Percentiles rank a stretch among this genome's conserved stretches.
These are phyloP conservation scores for Fallopia convolvulus DNA, from an alignment of 148 eudicot species.

Conservation along the genomic window DNA sequence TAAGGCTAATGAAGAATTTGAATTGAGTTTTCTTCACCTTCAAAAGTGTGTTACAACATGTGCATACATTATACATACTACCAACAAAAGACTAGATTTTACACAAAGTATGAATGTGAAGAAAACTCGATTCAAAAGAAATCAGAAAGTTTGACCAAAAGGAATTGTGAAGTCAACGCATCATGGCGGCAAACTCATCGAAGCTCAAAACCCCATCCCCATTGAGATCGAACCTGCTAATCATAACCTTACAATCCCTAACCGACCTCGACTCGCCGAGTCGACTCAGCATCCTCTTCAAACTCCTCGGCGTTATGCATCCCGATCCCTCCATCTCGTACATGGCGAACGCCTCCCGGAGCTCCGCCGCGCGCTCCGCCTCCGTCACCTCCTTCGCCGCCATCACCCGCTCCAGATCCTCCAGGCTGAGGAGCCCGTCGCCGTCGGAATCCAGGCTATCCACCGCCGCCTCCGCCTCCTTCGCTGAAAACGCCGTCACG, in stretches of 20 bases:
- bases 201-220: conserved; percentile 29
- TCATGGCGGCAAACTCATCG: conserved; percentile 29
- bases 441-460: conserved; percentile 30
- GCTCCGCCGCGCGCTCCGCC: conserved; percentile 26
- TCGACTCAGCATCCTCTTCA: conserved; percentile 27
- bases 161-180: conserved; percentile 8
- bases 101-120: too few relatives aligned
- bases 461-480: conserved; percentile 36
- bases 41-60: too few relatives aligned
- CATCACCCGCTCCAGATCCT: conserved; percentile 13
- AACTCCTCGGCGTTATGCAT: conserved; percentile 23
- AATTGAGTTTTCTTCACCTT: too few relatives aligned
- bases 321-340: conserved; percentile 20
- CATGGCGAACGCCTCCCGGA: conserved; percentile 31
- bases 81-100: too few relatives aligned
- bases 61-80: too few relatives aligned
- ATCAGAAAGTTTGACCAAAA: background rate
- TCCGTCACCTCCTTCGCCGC: conserved; percentile 36
- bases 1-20: too few relatives aligned
- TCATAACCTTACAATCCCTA: conserved; percentile 23
- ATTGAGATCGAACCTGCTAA: conserved; percentile 20
- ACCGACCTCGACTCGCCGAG: conserved; percentile 20
- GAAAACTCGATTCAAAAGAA: too few relatives aligned
- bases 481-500: conserved; percentile 18
- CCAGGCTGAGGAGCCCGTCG: conserved; percentile 23